Evolutionary conservation across 2,329 filamentous ascomycete genomes (phyloP).

Genomic region (Verticillium isaacii): DNA sequence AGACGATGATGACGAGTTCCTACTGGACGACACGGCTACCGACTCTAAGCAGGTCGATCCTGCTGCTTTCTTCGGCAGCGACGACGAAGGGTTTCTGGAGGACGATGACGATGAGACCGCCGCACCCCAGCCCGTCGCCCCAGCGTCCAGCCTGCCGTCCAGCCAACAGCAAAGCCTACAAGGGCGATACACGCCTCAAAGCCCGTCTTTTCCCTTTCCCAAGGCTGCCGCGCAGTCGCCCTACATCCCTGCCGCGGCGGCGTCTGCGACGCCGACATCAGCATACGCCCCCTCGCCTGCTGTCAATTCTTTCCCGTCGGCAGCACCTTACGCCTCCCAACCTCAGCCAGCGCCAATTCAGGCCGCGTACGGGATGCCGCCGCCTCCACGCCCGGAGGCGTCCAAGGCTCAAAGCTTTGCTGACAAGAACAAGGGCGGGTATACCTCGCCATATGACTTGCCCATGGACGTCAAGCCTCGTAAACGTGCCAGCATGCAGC

Average conservation of each 20-base stretch:
- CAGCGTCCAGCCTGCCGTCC: slow-evolving; percentile 12
- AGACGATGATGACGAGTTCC: slow-evolving; percentile 64
- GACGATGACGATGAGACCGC: slow-evolving; percentile 47
- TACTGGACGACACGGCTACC: slow-evolving; percentile 51
- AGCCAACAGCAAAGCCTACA: background rate
- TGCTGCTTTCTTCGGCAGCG: slow-evolving; percentile 68
- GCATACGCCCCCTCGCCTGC: slow-evolving; percentile 8
- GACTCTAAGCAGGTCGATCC: slow-evolving; percentile 52
- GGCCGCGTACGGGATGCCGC: slow-evolving; percentile 29
- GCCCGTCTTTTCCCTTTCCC: slow-evolving; percentile 9
- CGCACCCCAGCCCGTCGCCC: slow-evolving; percentile 15
- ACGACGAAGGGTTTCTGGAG: slow-evolving; percentile 81
- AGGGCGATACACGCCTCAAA: slow-evolving; percentile 2
- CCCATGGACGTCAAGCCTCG: slow-evolving; percentile 81
- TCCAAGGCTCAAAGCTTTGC: slow-evolving; percentile 76
- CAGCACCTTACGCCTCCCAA: slow-evolving; percentile 15
- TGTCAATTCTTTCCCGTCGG: slow-evolving; percentile 36
- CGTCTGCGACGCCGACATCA: background rate
- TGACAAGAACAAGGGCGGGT: slow-evolving; percentile 86
- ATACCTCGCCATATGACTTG: slow-evolving; percentile 90
- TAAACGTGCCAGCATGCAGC: slow-evolving; percentile 58
- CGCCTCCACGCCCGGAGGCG: slow-evolving; percentile 35
- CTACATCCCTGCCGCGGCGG: background rate
- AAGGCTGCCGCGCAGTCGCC: slow-evolving; percentile 5
- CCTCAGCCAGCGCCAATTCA: slow-evolving; percentile 19